Percentiles rank a stretch among this genome's conserved stretches.
Evolutionary conservation across 306 rosid species (phyloP).

Genomic region (Cucurbita argyrosperma): DNA sequence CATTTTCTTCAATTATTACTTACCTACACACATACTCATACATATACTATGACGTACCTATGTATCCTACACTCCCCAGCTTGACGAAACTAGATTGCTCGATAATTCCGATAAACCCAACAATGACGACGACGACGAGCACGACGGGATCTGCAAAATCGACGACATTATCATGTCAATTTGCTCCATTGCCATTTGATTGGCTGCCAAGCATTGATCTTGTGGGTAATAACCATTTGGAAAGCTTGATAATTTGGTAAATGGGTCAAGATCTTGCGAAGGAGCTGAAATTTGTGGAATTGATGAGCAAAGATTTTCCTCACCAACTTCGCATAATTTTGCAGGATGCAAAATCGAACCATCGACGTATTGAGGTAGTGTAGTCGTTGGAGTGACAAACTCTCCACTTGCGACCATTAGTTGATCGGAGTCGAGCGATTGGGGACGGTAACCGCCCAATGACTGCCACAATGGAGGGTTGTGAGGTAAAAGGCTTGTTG

Average conservation of each 20-base stretch:
- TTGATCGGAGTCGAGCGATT: background rate
- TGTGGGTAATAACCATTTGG: conserved; percentile 11
- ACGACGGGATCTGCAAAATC: conserved; percentile 9
- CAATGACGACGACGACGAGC: background rate
- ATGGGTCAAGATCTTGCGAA: conserved; percentile 28
- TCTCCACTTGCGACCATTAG: background rate
- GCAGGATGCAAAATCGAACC: conserved; percentile 5
- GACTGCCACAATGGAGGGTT: background rate
- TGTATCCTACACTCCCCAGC: background rate
- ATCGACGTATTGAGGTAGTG: background rate
- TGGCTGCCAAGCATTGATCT: conserved; percentile 15
- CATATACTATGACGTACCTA: background rate
- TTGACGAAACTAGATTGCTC: conserved; percentile 4
- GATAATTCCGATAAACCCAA: conserved; percentile 9
- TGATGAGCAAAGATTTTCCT: conserved; percentile 19
- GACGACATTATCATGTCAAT: conserved; percentile 33
- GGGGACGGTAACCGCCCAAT: background rate
- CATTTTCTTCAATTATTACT: background rate
- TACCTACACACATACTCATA: background rate
- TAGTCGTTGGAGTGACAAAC: conserved; percentile 8
- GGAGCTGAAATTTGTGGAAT: conserved; percentile 20
- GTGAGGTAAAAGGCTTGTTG: conserved; percentile 13
- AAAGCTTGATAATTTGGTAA: conserved; percentile 15
- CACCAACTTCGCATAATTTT: conserved; percentile 24
- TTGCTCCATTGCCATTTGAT: conserved; percentile 46